phyloP scores from a whole-genome alignment of 768 basidiomycete species.

The Floccularia luteovirens region DNA sequence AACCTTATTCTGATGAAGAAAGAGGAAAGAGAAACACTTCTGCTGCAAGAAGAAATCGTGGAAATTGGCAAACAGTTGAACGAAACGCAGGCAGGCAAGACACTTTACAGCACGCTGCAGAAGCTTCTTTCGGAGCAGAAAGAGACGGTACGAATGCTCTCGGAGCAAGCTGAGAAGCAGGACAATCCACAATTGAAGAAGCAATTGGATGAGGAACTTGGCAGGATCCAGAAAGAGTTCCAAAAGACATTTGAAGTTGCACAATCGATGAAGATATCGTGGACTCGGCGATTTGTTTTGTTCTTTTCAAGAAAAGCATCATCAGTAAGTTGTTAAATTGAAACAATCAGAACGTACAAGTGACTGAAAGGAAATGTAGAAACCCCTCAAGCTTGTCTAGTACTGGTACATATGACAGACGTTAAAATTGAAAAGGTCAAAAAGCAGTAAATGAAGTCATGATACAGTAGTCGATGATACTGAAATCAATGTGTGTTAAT shows the following conservation, averaged over 20 bases:
- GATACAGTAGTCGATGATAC: no score
- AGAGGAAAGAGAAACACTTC: conserved; percentile 10
- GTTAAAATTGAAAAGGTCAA: no score
- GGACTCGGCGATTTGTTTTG: conserved; percentile 5
- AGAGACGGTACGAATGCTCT: conserved; percentile 10
- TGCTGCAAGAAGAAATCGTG: conserved; percentile 23
- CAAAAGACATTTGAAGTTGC: conserved; percentile 11
- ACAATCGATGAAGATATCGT: conserved; percentile 5
- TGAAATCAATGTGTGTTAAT: no score
- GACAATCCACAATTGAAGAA: conserved; percentile 7
- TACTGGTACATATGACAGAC: no score
- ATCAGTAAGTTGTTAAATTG: not conserved
- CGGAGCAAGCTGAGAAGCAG: conserved; percentile 6
- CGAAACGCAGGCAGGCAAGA: conserved; percentile 21
- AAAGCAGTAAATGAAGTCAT: no score
- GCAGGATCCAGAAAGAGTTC: conserved; percentile 9
- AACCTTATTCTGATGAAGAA: conserved; percentile 8
- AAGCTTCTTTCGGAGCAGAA: conserved; percentile 17
- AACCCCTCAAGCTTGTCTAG: no score
- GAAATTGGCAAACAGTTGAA: conserved; percentile 17
- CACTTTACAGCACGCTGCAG: conserved; percentile 15
- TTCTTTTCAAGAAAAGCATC: not conserved
- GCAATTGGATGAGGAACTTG: conserved; percentile 7
- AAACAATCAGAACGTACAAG: not conserved
- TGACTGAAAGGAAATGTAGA: no score